phyloP scores from a whole-genome alignment of 2,329 filamentous ascomycete species.

The Sordariomycetes sp. region DNA sequence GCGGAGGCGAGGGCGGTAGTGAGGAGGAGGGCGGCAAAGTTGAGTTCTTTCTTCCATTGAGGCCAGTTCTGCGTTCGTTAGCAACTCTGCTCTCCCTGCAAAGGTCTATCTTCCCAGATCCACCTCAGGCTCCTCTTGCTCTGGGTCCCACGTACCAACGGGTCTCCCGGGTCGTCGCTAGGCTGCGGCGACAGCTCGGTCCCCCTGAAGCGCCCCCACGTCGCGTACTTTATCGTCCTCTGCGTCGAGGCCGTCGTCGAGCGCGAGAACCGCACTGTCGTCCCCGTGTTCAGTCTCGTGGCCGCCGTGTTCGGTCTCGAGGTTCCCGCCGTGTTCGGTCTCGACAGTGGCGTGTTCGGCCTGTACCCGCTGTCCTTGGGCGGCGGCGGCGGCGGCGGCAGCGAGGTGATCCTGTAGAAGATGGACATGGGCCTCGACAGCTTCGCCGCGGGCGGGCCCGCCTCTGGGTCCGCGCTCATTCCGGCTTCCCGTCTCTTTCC shows the following conservation, averaged over 20 bases:
- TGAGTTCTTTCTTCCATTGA: constrained; percentile 37
- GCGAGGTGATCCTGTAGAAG: background rate
- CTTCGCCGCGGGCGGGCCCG: background rate
- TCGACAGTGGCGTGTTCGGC: background rate
- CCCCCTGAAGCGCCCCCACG: constrained; percentile 24
- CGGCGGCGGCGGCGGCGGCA: constrained; percentile 4
- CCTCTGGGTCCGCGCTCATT: background rate
- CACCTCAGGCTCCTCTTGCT: background rate
- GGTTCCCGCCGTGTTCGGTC: background rate
- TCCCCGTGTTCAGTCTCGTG: background rate
- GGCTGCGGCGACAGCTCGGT: constrained; percentile 43
- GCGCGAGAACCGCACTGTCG: background rate
- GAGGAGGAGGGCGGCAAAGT: constrained; percentile 34
- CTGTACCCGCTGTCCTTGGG: constrained; percentile 4
- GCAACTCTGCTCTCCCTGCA: background rate
- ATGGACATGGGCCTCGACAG: background rate
- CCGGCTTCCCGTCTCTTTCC: background rate
- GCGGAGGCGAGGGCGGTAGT: constrained; percentile 33
- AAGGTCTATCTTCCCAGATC: background rate
- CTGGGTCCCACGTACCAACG: constrained; percentile 29
- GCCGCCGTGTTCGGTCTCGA: background rate
- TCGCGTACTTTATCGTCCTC: constrained; percentile 32
- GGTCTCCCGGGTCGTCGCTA: constrained; percentile 42
- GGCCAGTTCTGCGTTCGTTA: constrained; percentile 40
- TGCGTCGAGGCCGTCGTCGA: constrained; percentile 1